Evolutionary conservation across 2,329 filamentous ascomycete species (phyloP).

Genomic region (Penicillium brevicompactum): DNA sequence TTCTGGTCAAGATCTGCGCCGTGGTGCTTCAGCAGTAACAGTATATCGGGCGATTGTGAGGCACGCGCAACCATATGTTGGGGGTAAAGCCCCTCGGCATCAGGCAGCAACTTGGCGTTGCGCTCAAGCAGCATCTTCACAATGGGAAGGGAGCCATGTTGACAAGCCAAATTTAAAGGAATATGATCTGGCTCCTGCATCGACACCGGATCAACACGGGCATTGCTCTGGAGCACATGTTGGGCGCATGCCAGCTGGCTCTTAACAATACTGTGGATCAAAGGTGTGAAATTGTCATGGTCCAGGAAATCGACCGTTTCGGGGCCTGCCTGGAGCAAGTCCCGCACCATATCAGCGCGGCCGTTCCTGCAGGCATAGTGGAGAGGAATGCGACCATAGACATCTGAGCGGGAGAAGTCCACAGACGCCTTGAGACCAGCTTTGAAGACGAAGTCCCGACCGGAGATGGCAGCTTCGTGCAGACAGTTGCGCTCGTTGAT

Average conservation of each 20-base stretch:
- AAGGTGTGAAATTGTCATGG: constrained; percentile 93
- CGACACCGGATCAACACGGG: constrained; percentile 81
- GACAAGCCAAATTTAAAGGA: constrained; percentile 90
- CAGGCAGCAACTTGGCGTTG: constrained; percentile 80
- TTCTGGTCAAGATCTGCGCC: constrained; percentile 88
- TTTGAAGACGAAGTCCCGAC: constrained; percentile 74
- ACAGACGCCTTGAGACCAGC: constrained; percentile 76
- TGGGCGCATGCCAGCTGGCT: constrained; percentile 79
- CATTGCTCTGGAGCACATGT: constrained; percentile 72
- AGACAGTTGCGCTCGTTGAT: constrained; percentile 97
- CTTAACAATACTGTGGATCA: constrained; percentile 94
- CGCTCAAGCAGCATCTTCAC: constrained; percentile 82
- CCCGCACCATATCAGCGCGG: constrained; percentile 77
- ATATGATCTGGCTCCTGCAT: constrained; percentile 78
- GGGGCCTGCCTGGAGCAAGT: constrained; percentile 68
- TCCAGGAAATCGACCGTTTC: constrained; percentile 85
- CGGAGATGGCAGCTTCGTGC: constrained; percentile 95
- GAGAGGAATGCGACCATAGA: constrained; percentile 89
- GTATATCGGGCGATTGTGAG: constrained; percentile 75
- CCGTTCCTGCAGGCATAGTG: constrained; percentile 98
- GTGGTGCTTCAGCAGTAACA: constrained; percentile 79
- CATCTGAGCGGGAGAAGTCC: constrained; percentile 78
- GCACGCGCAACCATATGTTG: constrained; percentile 94
- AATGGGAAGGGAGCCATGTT: constrained; percentile 83
- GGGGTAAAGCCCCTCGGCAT: constrained; percentile 95